Evolutionary conservation across 345 rosid genomes (phyloP), one percentile per base, ranked within the genome.

Genomic region (Citrus medica): DNA sequence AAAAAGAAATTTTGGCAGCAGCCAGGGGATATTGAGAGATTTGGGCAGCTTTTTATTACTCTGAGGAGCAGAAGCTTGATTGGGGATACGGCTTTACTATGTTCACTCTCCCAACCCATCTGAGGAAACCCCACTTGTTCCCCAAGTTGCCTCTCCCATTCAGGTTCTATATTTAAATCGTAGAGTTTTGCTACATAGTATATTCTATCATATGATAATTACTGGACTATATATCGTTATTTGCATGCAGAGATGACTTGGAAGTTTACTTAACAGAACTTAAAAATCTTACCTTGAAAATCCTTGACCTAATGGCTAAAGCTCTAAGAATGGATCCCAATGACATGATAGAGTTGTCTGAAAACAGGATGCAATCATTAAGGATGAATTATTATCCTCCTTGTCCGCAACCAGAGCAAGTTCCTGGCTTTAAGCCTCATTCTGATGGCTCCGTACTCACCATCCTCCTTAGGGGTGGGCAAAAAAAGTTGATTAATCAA

Each of bases 371-470:
- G 64, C 89, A 85, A 74, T 38, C 68, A 30, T 75, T 92, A 76
- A 88, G 90, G 77, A 86, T 90, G 74, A 92, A 89, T 67, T 92
- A 85, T 73, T 92, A 90, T 32, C 94, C 96, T 0, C 87, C 30
- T 28, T 28, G 30, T 28, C 30, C 30, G 30, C 30, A 28, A 28
- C 30, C 30, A 28, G 30, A 28, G 30, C 30, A 28, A 28, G 30
- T 28, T 25, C 27, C 27, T 25, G 27, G 27, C 27, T 28, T 28
- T 28, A 28, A 28, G 30, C 30, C 30, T 28, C 30, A 28, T 28
- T 28, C 30, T 28, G 30, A 28, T 28, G 30, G 30, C 30, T 28
- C 30, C 30, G 30, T 28, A 28, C 30, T 28, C 30, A 28, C 30
- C 30, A 28, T 28, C 30, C 30, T n/a, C n/a, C n/a, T n/a, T n/a